phyloP scores from a whole-genome alignment of 208 protist genomes.

The Angomonas desouzai region DNA sequence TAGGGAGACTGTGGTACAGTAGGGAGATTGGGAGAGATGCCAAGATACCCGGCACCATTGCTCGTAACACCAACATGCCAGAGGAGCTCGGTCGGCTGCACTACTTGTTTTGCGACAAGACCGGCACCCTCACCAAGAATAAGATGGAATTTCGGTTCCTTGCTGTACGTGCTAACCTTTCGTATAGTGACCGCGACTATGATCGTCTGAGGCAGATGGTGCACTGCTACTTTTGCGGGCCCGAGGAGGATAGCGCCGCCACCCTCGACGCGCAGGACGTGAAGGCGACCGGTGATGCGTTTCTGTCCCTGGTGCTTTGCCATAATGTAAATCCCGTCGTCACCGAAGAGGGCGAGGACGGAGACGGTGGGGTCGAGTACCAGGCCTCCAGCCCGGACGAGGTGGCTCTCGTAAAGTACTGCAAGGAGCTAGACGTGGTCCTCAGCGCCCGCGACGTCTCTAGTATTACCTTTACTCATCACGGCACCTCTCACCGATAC shows the following conservation, averaged over 20 bases:
- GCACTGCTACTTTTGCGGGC: constrained; percentile 25
- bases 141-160: constrained; percentile 87
- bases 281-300: constrained; percentile 59
- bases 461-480: constrained; percentile 46
- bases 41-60: constrained; percentile 85
- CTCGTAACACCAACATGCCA: constrained; percentile 95
- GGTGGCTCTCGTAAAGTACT: constrained; percentile 94
- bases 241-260: background rate
- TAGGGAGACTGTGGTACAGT: constrained; percentile 96
- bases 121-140: constrained; percentile 98
- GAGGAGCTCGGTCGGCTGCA: constrained; percentile 98
- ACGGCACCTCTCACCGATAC: constrained; percentile 43
- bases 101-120: constrained; percentile 99
- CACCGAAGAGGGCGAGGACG: constrained; percentile 9
- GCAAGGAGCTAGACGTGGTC: constrained; percentile 70
- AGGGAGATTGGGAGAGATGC: constrained; percentile 89
- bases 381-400: constrained; percentile 95
- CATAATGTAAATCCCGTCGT: constrained; percentile 97
- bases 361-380: constrained; percentile 37
- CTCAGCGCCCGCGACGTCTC: constrained; percentile 46
- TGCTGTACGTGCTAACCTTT: constrained; percentile 40
- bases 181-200: constrained; percentile 48
- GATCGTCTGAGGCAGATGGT: constrained; percentile 37
- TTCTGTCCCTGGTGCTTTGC: constrained; percentile 90
- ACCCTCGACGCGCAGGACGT: constrained; percentile 20